phyloP scores from a whole-genome alignment of 805 yeast species.

The Wickerhamiella musiphila region DNA sequence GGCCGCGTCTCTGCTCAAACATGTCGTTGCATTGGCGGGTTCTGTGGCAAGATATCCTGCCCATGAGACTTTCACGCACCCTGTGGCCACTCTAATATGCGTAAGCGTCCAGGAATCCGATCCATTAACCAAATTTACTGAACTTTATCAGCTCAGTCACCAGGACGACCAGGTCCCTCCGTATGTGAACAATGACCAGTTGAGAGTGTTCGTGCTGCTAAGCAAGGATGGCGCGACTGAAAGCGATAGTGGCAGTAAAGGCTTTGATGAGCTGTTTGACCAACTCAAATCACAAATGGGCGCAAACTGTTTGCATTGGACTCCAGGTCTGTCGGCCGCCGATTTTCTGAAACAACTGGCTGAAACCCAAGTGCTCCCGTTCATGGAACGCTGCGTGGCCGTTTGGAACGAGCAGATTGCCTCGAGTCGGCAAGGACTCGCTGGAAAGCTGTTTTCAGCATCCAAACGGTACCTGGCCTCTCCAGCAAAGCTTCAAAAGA shows the following conservation, averaged over 20 bases:
- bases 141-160: slow-evolving; percentile 29
- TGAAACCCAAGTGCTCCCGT: too few relatives aligned
- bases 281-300: slow-evolving; percentile 25
- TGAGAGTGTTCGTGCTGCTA: slow-evolving; percentile 33
- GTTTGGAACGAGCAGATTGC: slow-evolving; percentile 74
- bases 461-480: slow-evolving; percentile 37
- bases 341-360: too few relatives aligned
- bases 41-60: too few relatives aligned
- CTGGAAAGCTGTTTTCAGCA: slow-evolving; percentile 55
- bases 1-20: too few relatives aligned
- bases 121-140: slow-evolving; percentile 41
- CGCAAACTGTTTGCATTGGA: slow-evolving; percentile 19
- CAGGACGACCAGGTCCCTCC: slow-evolving; percentile 16
- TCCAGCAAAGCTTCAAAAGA: slow-evolving; percentile 3
- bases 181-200: slow-evolving; percentile 48
- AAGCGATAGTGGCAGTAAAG: too few relatives aligned
- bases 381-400: slow-evolving; percentile 67
- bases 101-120: slow-evolving; percentile 40
- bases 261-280: slow-evolving; percentile 24
- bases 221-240: too few relatives aligned
- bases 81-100: slow-evolving; percentile 56
- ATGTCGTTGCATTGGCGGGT: too few relatives aligned
- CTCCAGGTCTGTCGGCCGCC: too few relatives aligned
- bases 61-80: slow-evolving; percentile 78
- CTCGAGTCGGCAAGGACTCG: slow-evolving; percentile 56